Evolutionary conservation across 805 yeast species (phyloP).

Genomic region (Nakazawaea anatomiae): DNA sequence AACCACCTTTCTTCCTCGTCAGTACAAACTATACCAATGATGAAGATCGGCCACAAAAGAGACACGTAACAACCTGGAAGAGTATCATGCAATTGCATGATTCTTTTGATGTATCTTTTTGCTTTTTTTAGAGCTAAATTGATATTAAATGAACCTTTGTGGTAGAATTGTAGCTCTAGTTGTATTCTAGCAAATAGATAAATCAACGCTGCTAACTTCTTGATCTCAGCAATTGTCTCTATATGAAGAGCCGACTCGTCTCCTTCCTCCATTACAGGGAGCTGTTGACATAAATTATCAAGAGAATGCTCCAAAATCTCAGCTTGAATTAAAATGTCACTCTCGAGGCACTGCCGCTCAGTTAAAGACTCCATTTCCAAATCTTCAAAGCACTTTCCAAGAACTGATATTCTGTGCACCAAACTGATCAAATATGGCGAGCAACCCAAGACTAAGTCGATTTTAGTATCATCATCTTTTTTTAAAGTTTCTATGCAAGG

Average conservation of each 20-base stretch:
- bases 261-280: conserved; percentile 14
- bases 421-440: conserved; percentile 31
- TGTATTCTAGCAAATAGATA: conserved; percentile 31
- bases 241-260: conserved; percentile 17
- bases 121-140: conserved; percentile 13
- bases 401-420: conserved; percentile 28
- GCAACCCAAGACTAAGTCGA: conserved; percentile 35
- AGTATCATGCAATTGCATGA: conserved; percentile 17
- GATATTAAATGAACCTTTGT: conserved; percentile 11
- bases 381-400: conserved; percentile 31
- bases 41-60: conserved; percentile 34
- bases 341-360: conserved; percentile 12
- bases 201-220: conserved; percentile 26
- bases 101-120: conserved; percentile 15
- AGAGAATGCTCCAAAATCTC: conserved; percentile 22
- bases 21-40: conserved; percentile 29
- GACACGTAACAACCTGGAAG: conserved; percentile 30
- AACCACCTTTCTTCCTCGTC: conserved; percentile 33
- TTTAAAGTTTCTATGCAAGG: conserved; percentile 25
- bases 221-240: conserved; percentile 30
- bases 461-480: conserved; percentile 26
- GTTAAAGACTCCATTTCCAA: conserved; percentile 20
- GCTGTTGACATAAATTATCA: conserved; percentile 18
- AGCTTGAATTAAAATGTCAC: conserved; percentile 21
- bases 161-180: conserved; percentile 17